Conservation (phyloP, 805 yeast genomes). For the Metschnikowia noctiluminum region DNA sequence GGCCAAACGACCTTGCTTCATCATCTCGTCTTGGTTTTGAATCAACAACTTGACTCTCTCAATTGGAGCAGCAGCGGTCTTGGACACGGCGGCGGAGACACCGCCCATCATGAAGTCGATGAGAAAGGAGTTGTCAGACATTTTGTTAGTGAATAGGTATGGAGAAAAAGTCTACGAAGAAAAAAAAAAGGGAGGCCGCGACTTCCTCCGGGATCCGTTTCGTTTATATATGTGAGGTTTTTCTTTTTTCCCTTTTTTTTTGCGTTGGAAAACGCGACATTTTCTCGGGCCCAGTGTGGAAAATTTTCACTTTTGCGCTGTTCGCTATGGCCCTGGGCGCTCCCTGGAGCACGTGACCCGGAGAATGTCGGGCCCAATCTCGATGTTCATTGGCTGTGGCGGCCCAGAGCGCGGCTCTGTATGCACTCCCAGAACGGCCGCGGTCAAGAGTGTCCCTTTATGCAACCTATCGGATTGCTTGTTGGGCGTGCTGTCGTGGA, state of each 20-base stretch:
- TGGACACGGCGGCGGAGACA: constrained; percentile 98
- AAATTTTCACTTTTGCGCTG: constrained; percentile 13
- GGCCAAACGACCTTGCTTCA: constrained; percentile 94
- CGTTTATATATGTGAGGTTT: constrained; percentile 17
- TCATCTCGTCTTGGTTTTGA: constrained; percentile 98
- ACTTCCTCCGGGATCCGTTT: constrained; percentile 10
- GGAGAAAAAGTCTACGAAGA: constrained; percentile 15
- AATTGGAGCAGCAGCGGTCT: constrained; percentile 97
- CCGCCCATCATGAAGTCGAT: constrained; percentile 88
- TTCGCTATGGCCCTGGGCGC: constrained; percentile 14
- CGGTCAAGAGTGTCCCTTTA: constrained; percentile 1
- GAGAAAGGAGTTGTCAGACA: constrained; percentile 30
- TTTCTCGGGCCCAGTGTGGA: constrained; percentile 9
- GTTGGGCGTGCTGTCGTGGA: not conserved
- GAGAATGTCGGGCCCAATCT: constrained; percentile 16
- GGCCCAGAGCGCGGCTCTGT: not conserved
- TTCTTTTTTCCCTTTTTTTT: constrained; percentile 8
- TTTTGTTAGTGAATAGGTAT: constrained; percentile 14
- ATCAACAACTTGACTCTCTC: constrained; percentile 95
- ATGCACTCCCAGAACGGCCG: constrained; percentile 1
- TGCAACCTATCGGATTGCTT: not conserved
- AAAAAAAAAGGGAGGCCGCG: constrained; percentile 10
- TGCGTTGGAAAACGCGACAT: constrained; percentile 11
- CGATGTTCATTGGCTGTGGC: constrained; percentile 8
- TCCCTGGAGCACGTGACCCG: constrained; percentile 19